Evolutionary conservation across 1,139 yeast genomes (phyloP).

Genomic region (Pichia sp.): DNA sequence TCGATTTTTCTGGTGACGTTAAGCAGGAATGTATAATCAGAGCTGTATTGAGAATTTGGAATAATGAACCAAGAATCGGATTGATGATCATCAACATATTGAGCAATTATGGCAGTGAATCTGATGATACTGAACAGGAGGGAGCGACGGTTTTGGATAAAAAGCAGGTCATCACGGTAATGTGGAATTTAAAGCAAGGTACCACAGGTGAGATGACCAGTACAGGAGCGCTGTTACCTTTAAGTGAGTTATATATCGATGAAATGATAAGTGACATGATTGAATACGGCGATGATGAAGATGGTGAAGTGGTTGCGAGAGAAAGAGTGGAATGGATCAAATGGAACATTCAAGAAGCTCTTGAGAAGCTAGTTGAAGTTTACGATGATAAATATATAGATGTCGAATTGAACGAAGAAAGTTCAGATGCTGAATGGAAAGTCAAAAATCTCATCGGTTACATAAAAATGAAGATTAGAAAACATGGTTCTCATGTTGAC

Average conservation of each 20-base stretch:
- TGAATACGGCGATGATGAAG: slow-evolving; percentile 9
- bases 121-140: no score
- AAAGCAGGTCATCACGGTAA: slow-evolving; percentile 36
- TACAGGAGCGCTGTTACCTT: slow-evolving; percentile 10
- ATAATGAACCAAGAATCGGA: slow-evolving; percentile 73
- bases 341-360: slow-evolving; percentile 2
- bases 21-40: slow-evolving; percentile 42
- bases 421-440: slow-evolving; percentile 10
- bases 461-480: background rate
- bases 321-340: slow-evolving; percentile 2
- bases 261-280: slow-evolving; percentile 22
- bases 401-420: slow-evolving; percentile 3
- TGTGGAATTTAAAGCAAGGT: no score
- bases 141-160: slow-evolving; percentile 9
- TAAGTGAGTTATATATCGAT: slow-evolving; percentile 21
- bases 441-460: slow-evolving; percentile 6
- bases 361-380: background rate
- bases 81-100: slow-evolving; percentile 61
- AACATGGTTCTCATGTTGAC: background rate
- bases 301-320: background rate
- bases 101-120: slow-evolving; percentile 11
- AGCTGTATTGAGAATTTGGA: slow-evolving; percentile 70
- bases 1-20: slow-evolving; percentile 26
- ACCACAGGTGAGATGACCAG: no score
- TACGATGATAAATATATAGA: background rate